Conservation (phyloP, 2,329 filamentous ascomycete species). For the Pezicula neosporulosa region DNA sequence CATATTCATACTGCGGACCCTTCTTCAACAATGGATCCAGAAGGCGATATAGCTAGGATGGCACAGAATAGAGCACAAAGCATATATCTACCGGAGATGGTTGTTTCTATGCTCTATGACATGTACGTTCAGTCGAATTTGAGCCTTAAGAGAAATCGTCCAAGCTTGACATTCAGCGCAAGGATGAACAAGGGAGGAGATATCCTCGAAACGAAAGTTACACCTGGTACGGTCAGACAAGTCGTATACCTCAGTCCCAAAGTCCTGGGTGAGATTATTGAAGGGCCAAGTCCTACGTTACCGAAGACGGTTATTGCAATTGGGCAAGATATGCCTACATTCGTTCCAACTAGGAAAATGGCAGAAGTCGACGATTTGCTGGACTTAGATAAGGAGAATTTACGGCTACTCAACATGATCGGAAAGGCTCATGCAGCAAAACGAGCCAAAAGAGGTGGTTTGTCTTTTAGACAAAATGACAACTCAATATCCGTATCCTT, state of each 20-base stretch:
- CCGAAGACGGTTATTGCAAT: constrained; percentile 6
- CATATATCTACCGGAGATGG: constrained; percentile 57
- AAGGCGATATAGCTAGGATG: constrained; percentile 54
- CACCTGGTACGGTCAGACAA: constrained; percentile 48
- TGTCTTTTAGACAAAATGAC: neutral
- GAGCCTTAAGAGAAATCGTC: constrained; percentile 49
- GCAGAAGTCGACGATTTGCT: constrained; percentile 36
- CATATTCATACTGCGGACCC: constrained; percentile 79
- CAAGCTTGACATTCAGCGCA: constrained; percentile 60
- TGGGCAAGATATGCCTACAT: constrained; percentile 7
- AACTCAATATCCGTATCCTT: constrained; percentile 12
- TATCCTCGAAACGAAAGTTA: constrained; percentile 51
- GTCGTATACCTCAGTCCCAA: constrained; percentile 55
- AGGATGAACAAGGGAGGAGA: constrained; percentile 49
- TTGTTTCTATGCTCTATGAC: constrained; percentile 55
- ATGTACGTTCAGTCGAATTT: constrained; percentile 44
- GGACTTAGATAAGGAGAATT: constrained; percentile 38
- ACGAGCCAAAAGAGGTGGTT: constrained; percentile 10
- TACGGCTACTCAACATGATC: constrained; percentile 45
- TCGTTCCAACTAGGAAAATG: constrained; percentile 39
- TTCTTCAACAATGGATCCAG: constrained; percentile 61
- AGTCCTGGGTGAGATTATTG: constrained; percentile 38
- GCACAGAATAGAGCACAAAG: constrained; percentile 58
- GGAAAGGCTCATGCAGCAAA: constrained; percentile 32
- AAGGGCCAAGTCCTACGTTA: neutral